Evolutionary conservation across 345 rosid genomes (phyloP), one percentile per base, ranked within the genome.

Genomic region (Eucalyptus shirleyi): DNA sequence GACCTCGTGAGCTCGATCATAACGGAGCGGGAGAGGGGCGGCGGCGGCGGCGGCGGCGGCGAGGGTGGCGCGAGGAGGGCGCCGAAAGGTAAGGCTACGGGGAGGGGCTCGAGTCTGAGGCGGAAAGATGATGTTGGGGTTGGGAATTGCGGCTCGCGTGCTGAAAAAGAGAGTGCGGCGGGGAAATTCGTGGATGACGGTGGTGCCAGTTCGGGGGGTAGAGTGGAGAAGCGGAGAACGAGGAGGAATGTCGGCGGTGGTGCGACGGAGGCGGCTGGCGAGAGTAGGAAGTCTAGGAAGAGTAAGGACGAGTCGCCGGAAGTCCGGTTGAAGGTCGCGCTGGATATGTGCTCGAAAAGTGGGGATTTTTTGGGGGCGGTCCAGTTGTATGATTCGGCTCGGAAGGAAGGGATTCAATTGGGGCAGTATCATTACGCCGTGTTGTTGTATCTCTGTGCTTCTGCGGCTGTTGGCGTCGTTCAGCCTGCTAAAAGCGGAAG

Each of bases 401-500:
- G 77, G 49, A 90, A 83, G 81, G 93, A 93, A 86, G 94, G 93
- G 56, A 87, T 94, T 69, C 55, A 83, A 86, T 44, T 95, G 92
- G 92, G 87, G 89, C 96, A 94, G 87, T 93, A 94, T 88, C 95
- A 94, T 90, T 96, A 94, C 88, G 88, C 92, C 51, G 95, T 94
- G 30, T 86, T 95, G 85, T 81, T 95, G 90, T 94, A 96, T 92
- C 94, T 95, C 50, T 95, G 96, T 89, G 93, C 98, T 86, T 96
- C 96, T 92, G 97, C 96, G 30, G 97, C 98, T 88, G 90, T 91
- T 32, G 98, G 96, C 56, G 89, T 93, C 90, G 93, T 94, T 89
- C 93, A 90, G 89, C 98, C 95, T 87, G 97, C 95, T 85, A 95
- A 95, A 91, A 94, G 97, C 82, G 96, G 96, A 81, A 92, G 90